phyloP scores from a whole-genome alignment of 225 moss, liverwort and hornwort genomes.

The Pseudisothecium myosuroides region DNA sequence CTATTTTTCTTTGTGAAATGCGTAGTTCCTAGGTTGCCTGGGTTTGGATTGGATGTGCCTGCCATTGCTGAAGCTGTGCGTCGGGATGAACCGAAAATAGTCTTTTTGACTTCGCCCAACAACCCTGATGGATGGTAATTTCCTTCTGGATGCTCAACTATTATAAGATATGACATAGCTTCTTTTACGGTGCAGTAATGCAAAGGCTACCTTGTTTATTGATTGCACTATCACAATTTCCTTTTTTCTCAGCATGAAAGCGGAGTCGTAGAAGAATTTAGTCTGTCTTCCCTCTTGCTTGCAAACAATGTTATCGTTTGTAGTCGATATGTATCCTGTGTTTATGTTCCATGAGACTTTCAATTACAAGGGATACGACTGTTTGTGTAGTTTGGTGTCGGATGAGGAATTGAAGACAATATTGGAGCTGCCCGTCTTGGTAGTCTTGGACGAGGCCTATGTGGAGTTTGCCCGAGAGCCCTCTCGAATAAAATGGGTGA shows the following conservation, averaged over 20 bases:
- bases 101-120: conserved; percentile 92
- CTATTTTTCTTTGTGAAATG: not conserved
- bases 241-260: not conserved
- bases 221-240: not conserved
- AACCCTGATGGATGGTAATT: conserved; percentile 96
- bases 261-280: not conserved
- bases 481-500: conserved; percentile 87
- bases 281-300: not conserved
- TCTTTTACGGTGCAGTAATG: not conserved
- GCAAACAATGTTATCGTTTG: not conserved
- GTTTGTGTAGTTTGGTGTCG: conserved; percentile 61
- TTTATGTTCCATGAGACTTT: not conserved
- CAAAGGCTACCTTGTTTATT: not conserved
- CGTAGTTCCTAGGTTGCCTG: conserved; percentile 72
- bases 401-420: conserved; percentile 72
- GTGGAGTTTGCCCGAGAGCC: conserved; percentile 85
- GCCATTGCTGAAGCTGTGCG: conserved; percentile 55
- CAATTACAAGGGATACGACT: not conserved
- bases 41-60: conserved; percentile 73
- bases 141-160: not conserved
- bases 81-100: conserved; percentile 63
- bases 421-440: conserved; percentile 68
- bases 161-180: not conserved
- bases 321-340: not conserved
- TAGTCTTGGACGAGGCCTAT: conserved; percentile 93